Conservation (phyloP, 495 filamentous ascomycete species). For the Halenospora varia region DNA sequence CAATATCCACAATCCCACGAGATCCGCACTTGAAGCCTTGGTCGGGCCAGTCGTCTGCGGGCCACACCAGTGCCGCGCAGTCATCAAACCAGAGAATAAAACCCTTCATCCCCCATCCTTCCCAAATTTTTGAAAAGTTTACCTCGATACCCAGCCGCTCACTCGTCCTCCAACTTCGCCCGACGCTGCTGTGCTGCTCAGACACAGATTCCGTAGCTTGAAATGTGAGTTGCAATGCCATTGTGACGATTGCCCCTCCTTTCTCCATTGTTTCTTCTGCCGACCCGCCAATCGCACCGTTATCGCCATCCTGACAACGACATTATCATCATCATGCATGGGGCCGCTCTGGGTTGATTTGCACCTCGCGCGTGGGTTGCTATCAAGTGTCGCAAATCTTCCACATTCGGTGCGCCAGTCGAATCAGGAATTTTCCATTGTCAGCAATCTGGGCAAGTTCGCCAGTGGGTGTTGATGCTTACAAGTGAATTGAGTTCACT, state of each 20-base stretch:
- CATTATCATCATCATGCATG: constrained; percentile 16
- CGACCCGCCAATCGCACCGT: constrained; percentile 15
- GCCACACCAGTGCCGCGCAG: neutral
- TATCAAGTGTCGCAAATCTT: neutral
- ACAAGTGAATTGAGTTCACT: neutral
- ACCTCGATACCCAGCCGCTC: neutral
- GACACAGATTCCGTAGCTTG: neutral
- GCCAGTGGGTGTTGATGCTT: neutral
- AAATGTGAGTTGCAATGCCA: neutral
- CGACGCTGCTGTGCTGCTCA: neutral
- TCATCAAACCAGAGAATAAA: constrained; percentile 4
- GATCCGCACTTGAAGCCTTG: no score
- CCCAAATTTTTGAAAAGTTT: neutral
- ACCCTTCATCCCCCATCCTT: constrained; percentile 5
- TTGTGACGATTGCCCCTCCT: neutral
- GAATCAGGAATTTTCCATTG: neutral
- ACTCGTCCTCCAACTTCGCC: neutral
- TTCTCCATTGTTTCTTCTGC: constrained; percentile 1
- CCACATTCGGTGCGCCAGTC: neutral
- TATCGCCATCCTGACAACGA: constrained; percentile 10
- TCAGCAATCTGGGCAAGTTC: neutral
- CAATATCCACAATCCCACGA: neutral
- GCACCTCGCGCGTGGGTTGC: neutral
- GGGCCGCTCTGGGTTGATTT: constrained; percentile 2
- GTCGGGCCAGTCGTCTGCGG: no score